These are phyloP conservation scores for Paramarasmius palmivorus DNA, from an alignment of 1,284 basidiomycete species.

Conservation along the genomic window DNA sequence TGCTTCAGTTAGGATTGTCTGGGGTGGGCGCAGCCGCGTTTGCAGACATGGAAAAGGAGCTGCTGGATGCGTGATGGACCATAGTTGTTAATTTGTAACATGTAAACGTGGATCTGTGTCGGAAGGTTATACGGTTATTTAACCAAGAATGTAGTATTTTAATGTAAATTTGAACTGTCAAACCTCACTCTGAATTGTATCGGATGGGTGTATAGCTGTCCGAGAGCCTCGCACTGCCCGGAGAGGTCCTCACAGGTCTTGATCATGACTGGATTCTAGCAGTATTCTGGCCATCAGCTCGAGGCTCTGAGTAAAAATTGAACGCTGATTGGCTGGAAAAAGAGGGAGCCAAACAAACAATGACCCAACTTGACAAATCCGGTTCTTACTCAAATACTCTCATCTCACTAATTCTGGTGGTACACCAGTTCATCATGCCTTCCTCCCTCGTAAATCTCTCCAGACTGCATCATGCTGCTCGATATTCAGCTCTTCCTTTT, in stretches of 20 bases:
- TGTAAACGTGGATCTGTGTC: background rate
- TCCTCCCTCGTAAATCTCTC: constrained; percentile 26
- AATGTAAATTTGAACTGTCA: too few species aligned
- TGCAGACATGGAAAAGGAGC: constrained; percentile 73
- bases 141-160: too few species aligned
- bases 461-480: constrained; percentile 25
- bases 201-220: background rate
- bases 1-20: constrained; percentile 66
- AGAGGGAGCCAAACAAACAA: too few species aligned
- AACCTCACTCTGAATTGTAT: too few species aligned
- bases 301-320: too few species aligned
- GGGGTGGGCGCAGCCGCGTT: constrained; percentile 78
- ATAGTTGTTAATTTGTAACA: background rate
- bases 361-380: too few species aligned
- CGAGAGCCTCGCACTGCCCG: background rate
- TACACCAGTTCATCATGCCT: too few species aligned
- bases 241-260: background rate
- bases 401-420: too few species aligned
- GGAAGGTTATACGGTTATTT: too few species aligned
- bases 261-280: background rate
- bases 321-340: too few species aligned
- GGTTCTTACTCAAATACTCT: too few species aligned
- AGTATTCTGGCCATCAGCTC: too few species aligned
- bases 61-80: constrained; percentile 43
- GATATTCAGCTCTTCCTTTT: constrained; percentile 30